Evolutionary conservation across 768 basidiomycete genomes (phyloP).

Genomic region (Tulasnella sp.): DNA sequence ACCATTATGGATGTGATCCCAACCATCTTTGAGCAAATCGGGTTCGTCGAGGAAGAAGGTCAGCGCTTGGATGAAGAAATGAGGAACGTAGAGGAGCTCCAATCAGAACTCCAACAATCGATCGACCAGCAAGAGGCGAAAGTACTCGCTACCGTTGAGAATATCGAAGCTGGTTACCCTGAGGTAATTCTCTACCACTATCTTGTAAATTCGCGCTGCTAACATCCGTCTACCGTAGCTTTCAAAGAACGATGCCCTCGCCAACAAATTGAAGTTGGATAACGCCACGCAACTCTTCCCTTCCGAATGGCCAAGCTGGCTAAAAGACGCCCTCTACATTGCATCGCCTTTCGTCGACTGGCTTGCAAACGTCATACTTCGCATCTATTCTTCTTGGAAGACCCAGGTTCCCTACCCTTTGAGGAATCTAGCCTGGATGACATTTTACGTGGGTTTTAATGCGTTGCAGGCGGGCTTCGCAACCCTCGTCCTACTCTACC

Average conservation of each 20-base stretch:
- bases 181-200: background rate
- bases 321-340: conserved; percentile 7
- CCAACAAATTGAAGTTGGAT: background rate
- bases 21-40: conserved; percentile 14
- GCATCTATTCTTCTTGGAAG: conserved; percentile 5
- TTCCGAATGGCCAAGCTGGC: background rate
- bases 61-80: conserved; percentile 11
- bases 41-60: conserved; percentile 13
- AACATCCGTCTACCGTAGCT: background rate
- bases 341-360: conserved; percentile 12
- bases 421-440: conserved; percentile 4
- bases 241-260: background rate
- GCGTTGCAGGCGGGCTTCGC: background rate
- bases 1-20: conserved; percentile 8
- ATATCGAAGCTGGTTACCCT: conserved; percentile 22
- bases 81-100: background rate
- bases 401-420: background rate
- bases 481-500: background rate
- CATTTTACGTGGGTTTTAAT: conserved; percentile 2
- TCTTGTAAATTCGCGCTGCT: background rate
- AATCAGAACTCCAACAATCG: background rate
- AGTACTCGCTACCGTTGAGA: conserved; percentile 16
- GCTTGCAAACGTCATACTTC: conserved; percentile 18
- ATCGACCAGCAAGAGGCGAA: conserved; percentile 16
- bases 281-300: conserved; percentile 22